phyloP scores from a whole-genome alignment of 306 rosid genomes.

The Pterocarpus santalinus region DNA sequence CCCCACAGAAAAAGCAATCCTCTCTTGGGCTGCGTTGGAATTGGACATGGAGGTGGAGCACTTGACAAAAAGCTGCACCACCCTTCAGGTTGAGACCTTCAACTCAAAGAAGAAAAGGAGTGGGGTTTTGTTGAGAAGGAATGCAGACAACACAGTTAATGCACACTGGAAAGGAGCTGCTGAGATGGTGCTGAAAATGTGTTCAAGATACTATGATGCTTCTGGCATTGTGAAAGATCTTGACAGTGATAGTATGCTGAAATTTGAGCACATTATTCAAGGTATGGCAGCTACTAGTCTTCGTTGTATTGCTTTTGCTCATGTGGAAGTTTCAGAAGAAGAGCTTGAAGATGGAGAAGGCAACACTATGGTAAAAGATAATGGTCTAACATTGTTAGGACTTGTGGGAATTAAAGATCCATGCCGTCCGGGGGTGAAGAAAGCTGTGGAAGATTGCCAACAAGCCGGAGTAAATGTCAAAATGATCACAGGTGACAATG shows the following conservation, averaged over 20 bases:
- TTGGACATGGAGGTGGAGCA: constrained; percentile 46
- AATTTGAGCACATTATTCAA: constrained; percentile 43
- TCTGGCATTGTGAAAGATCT: constrained; percentile 38
- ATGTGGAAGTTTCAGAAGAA: constrained; percentile 20
- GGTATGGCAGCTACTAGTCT: constrained; percentile 54
- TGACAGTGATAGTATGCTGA: constrained; percentile 16
- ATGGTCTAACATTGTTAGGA: constrained; percentile 45
- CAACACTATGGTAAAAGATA: constrained; percentile 23
- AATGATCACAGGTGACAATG: constrained; percentile 55
- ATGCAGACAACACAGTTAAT: constrained; percentile 31
- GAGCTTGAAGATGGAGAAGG: constrained; percentile 28
- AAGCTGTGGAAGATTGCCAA: constrained; percentile 46
- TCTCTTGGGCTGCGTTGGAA: constrained; percentile 46
- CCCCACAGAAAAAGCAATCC: constrained; percentile 49
- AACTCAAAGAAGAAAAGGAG: constrained; percentile 50
- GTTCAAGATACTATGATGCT: constrained; percentile 47
- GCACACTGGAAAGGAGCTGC: constrained; percentile 56
- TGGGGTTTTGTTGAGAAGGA: constrained; percentile 47
- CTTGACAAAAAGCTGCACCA: constrained; percentile 32
- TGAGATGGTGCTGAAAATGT: constrained; percentile 52
- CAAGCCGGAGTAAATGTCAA: constrained; percentile 49
- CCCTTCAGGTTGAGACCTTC: constrained; percentile 51
- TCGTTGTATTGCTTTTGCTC: constrained; percentile 49
- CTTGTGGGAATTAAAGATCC: constrained; percentile 55
- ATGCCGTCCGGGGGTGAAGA: constrained; percentile 45